Evolutionary conservation across 192 early-diverging fungal species (phyloP).

Genomic region (Umbelopsis sp.): DNA sequence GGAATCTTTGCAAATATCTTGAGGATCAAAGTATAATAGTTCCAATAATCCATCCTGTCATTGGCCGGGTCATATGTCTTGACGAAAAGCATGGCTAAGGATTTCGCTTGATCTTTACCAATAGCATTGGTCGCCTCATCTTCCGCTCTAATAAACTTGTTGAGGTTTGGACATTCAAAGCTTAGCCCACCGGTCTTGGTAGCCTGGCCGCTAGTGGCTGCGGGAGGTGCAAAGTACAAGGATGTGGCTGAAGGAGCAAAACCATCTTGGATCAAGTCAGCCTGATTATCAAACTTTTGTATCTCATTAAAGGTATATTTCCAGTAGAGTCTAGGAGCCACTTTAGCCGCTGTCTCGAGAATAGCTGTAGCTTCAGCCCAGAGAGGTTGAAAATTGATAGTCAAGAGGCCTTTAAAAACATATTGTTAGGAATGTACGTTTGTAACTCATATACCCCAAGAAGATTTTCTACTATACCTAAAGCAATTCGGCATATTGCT

Average conservation of each 20-base stretch:
- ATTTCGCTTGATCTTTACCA: conserved; percentile 24
- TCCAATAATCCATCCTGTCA: conserved; percentile 70
- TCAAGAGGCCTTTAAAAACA: conserved; percentile 55
- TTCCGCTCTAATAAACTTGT: conserved; percentile 37
- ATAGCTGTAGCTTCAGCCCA: conserved; percentile 77
- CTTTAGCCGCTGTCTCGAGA: conserved; percentile 53
- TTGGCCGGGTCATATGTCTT: conserved; percentile 36
- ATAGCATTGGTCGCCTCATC: conserved; percentile 39
- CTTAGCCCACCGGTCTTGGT: conserved; percentile 41
- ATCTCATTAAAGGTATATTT: conserved; percentile 55
- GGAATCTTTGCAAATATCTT: conserved; percentile 62
- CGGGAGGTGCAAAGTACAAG: conserved; percentile 28
- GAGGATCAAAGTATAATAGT: conserved; percentile 64
- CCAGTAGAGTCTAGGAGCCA: conserved; percentile 66
- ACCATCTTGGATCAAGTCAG: conserved; percentile 54
- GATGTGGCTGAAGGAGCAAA: conserved; percentile 43
- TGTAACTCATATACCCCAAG: not conserved
- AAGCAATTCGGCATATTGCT: conserved; percentile 61
- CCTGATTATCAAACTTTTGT: conserved; percentile 60
- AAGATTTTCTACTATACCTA: conserved; percentile 49
- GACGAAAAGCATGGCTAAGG: conserved; percentile 47
- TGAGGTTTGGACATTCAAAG: conserved; percentile 58
- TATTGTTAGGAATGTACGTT: conserved; percentile 11
- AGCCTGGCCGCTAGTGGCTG: conserved; percentile 22
- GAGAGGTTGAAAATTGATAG: conserved; percentile 80